phyloP scores from a whole-genome alignment of 2,329 filamentous ascomycete genomes.

The Claviceps maximensis region DNA sequence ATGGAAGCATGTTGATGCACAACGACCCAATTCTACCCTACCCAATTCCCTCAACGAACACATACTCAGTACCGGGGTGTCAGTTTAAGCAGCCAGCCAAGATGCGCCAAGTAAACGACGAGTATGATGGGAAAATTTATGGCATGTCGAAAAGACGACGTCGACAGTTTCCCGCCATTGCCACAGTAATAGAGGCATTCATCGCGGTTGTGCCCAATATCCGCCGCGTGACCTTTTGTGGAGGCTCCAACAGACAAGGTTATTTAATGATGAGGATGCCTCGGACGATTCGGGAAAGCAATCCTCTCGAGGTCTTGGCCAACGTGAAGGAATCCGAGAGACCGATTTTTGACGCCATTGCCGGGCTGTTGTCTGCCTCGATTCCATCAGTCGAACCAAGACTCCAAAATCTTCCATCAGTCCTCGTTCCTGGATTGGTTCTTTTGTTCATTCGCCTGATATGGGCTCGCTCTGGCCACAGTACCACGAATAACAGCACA shows the following conservation, averaged over 20 bases:
- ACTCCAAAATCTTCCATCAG: constrained; percentile 23
- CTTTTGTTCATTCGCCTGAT: constrained; percentile 34
- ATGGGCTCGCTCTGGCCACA: constrained; percentile 37
- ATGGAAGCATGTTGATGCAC: constrained; percentile 81
- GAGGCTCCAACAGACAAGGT: constrained; percentile 78
- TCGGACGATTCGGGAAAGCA: constrained; percentile 41
- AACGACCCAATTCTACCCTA: constrained; percentile 62
- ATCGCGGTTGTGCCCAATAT: constrained; percentile 56
- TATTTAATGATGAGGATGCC: constrained; percentile 61
- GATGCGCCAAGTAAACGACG: constrained; percentile 38
- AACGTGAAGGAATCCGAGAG: constrained; percentile 13
- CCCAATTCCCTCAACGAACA: constrained; percentile 70
- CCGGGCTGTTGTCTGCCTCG: constrained; percentile 25
- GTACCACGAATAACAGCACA: constrained; percentile 43
- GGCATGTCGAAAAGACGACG: constrained; percentile 71
- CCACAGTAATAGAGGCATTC: constrained; percentile 65
- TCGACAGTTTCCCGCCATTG: constrained; percentile 72
- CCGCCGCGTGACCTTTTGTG: constrained; percentile 66
- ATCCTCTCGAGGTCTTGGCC: constrained; percentile 42
- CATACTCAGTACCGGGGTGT: constrained; percentile 51
- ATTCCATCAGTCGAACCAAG: constrained; percentile 25
- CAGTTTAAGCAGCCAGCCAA: constrained; percentile 43
- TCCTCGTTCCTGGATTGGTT: constrained; percentile 30
- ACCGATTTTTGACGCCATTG: constrained; percentile 22
- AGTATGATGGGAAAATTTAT: constrained; percentile 46